These are phyloP conservation scores for Umbelopsis vinacea DNA, from an alignment of 192 early-diverging fungal genomes.

Conservation along the genomic window DNA sequence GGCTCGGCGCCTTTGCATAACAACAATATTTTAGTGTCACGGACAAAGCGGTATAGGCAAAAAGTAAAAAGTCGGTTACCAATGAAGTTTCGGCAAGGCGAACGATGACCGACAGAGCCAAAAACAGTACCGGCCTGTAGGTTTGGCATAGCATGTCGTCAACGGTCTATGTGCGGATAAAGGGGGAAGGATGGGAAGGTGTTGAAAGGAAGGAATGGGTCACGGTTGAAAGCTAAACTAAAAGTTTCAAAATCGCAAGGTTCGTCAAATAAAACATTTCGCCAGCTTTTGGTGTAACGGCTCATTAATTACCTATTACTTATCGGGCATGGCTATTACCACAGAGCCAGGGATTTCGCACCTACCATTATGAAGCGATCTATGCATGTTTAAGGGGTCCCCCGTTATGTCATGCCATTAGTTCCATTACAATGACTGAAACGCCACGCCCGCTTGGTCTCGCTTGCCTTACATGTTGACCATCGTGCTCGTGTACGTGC, in stretches of 20 bases:
- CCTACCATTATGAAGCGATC: no score
- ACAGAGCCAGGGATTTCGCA: no score
- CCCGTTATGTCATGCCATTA: no score
- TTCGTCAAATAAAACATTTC: not conserved
- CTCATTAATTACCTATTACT: no score
- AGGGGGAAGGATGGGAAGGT: not conserved
- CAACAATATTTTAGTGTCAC: not conserved
- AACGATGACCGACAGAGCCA: conserved; percentile 2
- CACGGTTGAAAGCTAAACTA: not conserved
- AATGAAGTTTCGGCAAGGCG: not conserved
- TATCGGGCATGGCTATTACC: no score
- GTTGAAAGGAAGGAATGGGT: conserved; percentile 5
- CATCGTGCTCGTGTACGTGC: no score
- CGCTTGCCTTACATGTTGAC: no score
- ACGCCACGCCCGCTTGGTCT: no score
- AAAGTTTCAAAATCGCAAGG: not conserved
- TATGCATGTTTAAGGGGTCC: no score
- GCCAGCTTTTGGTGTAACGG: no score
- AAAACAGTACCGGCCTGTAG: conserved; percentile 17
- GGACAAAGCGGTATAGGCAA: no score
- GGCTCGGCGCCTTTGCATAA: conserved; percentile 17
- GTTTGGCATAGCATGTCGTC: not conserved
- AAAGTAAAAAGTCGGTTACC: not conserved
- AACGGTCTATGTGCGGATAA: not conserved
- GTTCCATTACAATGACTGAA: no score